phyloP scores from a whole-genome alignment of 2,329 filamentous ascomycete species.

The Neofusicoccum ribis region DNA sequence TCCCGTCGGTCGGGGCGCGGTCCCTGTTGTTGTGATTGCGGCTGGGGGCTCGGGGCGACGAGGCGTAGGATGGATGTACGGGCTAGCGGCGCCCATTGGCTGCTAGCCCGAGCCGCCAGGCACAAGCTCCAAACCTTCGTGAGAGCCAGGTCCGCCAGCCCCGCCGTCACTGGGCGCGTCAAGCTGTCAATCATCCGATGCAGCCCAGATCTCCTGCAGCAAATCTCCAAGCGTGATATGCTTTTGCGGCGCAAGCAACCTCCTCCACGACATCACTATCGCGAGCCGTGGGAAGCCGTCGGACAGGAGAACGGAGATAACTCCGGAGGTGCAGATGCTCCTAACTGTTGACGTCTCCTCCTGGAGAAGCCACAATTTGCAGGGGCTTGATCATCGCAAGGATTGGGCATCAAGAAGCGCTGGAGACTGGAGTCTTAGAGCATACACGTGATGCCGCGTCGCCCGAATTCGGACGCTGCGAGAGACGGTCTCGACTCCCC shows the following conservation, averaged over 20 bases:
- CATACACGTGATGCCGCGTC: not conserved
- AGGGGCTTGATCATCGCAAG: slow-evolving; percentile 8
- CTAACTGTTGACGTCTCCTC: not conserved
- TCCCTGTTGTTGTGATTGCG: not conserved
- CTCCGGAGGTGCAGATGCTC: not conserved
- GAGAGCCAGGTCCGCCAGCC: not conserved
- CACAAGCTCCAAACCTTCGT: slow-evolving; percentile 6
- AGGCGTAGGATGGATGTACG: not conserved
- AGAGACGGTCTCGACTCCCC: not conserved
- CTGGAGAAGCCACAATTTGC: not conserved
- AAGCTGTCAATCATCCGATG: not conserved
- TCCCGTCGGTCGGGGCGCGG: not conserved
- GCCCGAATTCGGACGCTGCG: not conserved
- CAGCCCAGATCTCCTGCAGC: not conserved
- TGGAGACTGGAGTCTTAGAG: not conserved
- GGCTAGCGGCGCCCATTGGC: not conserved
- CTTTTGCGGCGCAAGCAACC: not conserved
- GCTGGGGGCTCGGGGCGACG: not conserved
- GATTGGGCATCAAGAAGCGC: slow-evolving; percentile 4
- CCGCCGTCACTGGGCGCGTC: not conserved
- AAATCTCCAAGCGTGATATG: not conserved
- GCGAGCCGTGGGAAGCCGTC: too few species aligned
- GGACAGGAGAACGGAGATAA: not conserved
- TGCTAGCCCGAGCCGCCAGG: slow-evolving; percentile 4
- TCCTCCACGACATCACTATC: not conserved